Conservation (phyloP, 2,329 filamentous ascomycete species). For the Chaetomiaceae sp. region DNA sequence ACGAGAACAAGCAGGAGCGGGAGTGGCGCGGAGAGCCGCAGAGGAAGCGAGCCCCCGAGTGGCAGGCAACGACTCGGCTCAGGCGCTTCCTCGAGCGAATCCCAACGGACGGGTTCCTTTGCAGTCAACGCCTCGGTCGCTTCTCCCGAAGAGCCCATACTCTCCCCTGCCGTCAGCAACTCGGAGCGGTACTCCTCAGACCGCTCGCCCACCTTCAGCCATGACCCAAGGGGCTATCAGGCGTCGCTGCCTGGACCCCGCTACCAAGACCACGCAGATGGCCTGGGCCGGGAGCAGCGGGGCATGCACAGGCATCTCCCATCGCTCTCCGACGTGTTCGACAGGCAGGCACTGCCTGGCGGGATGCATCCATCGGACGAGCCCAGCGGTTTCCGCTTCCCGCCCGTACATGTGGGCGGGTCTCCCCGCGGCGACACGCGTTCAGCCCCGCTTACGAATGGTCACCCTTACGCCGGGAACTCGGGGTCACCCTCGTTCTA, state of each 20-base stretch:
- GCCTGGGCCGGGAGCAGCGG: slow-evolving; percentile 27
- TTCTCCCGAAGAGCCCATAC: slow-evolving; percentile 37
- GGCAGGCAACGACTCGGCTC: slow-evolving; percentile 43
- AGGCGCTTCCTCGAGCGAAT: slow-evolving; percentile 40
- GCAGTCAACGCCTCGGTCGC: slow-evolving; percentile 32
- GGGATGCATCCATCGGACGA: slow-evolving; percentile 16
- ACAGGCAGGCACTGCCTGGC: slow-evolving; percentile 27
- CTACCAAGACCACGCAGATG: too few relatives aligned
- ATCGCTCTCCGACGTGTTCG: slow-evolving; percentile 43
- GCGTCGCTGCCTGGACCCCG: too few relatives aligned
- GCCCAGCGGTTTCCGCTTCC: slow-evolving; percentile 17
- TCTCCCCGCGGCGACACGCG: slow-evolving; percentile 28
- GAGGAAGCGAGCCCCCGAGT: slow-evolving; percentile 44
- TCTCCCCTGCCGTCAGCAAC: slow-evolving; percentile 37
- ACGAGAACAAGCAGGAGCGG: slow-evolving; percentile 35
- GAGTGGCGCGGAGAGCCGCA: slow-evolving; percentile 43
- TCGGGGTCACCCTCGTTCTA: slow-evolving; percentile 37
- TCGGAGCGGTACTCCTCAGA: too few relatives aligned
- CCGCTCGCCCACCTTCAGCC: slow-evolving; percentile 26
- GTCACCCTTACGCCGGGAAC: slow-evolving; percentile 41
- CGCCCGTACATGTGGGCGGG: slow-evolving; percentile 13
- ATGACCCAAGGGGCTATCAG: slow-evolving; percentile 22
- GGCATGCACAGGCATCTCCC: slow-evolving; percentile 36
- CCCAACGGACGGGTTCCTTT: slow-evolving; percentile 37
- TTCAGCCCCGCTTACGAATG: slow-evolving; percentile 39